phyloP scores from a whole-genome alignment of 441 rosid genomes.

The Mallotus repandus region DNA sequence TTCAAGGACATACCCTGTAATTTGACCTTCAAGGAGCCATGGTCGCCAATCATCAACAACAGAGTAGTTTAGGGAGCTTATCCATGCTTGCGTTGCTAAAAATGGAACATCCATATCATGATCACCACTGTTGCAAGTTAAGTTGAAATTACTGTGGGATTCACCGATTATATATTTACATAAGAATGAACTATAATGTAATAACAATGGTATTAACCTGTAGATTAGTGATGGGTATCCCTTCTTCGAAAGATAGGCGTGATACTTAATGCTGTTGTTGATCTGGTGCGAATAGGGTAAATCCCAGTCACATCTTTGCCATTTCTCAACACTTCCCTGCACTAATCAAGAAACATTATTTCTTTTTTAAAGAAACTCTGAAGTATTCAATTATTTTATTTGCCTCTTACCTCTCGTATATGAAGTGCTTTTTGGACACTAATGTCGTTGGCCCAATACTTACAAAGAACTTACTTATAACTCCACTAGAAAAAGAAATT shows the following conservation, averaged over 20 bases:
- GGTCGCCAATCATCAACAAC: constrained; percentile 45
- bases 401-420: constrained; percentile 39
- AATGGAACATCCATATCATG: constrained; percentile 37
- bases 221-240: constrained; percentile 61
- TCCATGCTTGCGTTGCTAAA: constrained; percentile 30
- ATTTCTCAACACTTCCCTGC: no score
- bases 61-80: constrained; percentile 26
- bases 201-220: constrained; percentile 39
- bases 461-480: constrained; percentile 39
- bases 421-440: constrained; percentile 53
- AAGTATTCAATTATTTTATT: no score
- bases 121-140: constrained; percentile 33
- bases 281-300: constrained; percentile 42
- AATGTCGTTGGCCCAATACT: constrained; percentile 54
- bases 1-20: constrained; percentile 33
- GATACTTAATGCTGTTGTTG: constrained; percentile 33
- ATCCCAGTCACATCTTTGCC: no score
- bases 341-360: no score
- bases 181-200: no score
- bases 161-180: no score
- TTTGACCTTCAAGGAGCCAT: constrained; percentile 42
- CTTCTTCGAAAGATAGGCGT: constrained; percentile 41
- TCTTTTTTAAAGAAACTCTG: no score
- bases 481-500: constrained; percentile 27
- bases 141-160: no score